Evolutionary conservation across 208 protist genomes (phyloP).

Genomic region (Trypanosoma congolense): DNA sequence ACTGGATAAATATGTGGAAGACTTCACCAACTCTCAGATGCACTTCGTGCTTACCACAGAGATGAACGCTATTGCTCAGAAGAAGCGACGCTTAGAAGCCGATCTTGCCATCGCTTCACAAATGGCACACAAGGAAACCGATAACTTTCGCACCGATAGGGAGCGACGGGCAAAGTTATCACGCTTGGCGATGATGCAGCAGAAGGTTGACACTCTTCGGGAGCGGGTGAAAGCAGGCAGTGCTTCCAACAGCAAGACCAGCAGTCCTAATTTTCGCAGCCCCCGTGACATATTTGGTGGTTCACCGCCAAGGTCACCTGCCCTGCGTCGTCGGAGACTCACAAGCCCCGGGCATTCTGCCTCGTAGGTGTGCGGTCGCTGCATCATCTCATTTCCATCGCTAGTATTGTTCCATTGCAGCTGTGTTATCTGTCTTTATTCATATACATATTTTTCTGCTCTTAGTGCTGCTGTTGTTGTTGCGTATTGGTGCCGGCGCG

Average conservation of each 20-base stretch:
- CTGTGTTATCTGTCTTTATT: no score
- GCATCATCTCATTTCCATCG: constrained; percentile 7
- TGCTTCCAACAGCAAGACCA: background rate
- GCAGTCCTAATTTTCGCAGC: background rate
- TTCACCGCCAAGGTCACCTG: constrained; percentile 1
- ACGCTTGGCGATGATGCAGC: constrained; percentile 56
- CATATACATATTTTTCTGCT: no score
- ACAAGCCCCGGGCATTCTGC: constrained; percentile 6
- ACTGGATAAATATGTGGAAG: constrained; percentile 49
- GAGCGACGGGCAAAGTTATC: constrained; percentile 62
- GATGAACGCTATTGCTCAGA: constrained; percentile 36
- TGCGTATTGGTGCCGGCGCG: no score
- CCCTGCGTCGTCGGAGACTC: background rate
- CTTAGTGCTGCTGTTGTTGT: no score
- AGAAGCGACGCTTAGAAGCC: constrained; percentile 50
- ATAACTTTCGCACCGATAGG: constrained; percentile 45
- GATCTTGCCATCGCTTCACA: constrained; percentile 62
- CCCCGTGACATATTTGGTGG: background rate
- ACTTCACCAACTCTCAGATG: constrained; percentile 37
- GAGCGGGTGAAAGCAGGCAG: constrained; percentile 26
- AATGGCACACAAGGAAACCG: constrained; percentile 51
- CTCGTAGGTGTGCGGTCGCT: constrained; percentile 9
- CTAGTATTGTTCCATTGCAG: no score
- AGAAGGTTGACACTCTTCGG: constrained; percentile 53
- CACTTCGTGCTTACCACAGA: constrained; percentile 32